Base-by-base conservation (phyloP, 2,329 filamentous ascomycete species). In the Fusarium temperatum region DNA sequence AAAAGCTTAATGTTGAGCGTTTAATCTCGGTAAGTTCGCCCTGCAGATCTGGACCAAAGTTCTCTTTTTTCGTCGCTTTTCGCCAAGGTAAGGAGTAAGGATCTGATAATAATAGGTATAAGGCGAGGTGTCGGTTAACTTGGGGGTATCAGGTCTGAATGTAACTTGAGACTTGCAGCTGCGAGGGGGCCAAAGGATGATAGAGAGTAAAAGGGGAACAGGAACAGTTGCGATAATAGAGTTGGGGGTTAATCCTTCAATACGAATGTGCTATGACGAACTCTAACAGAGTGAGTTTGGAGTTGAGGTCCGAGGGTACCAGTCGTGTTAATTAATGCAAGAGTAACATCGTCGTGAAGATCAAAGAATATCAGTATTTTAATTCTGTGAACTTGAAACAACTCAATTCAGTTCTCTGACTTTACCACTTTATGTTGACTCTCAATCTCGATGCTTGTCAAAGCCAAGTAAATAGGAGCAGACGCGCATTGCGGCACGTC, bases 401-500 rank as follows among this genome's bases (percentile, higher is more conserved):
- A 38, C 18, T 18, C 3, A 51, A 28, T n/a, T n/a, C 24, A n/a
- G 0, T 18, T 14, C 3, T 36, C n/a, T 9, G 13, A 13, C 22
- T 32, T 32, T 11, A 26, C 11, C 17, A 20, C 6, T 38, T 38
- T 22, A 18, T 24, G 9, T 4, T 17, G 32, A 18, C 9, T 5
- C 4, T 28, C 20, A 50, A 58, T 58, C 56, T 51, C 42, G 56
- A 38, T 50, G 30, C 12, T 38, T 15, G 18, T 30, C 6, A 58
- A 20, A 51, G 56, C 56, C 56, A 58, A 50, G 56, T 44, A 50
- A 51, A 51, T 36, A 38, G 32, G 32, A 58, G 26, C 30, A 61
- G 8, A 38, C 38, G 26, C 26, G 35, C 56, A 58, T 36, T 58
- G 30, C n/a, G n/a, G 66, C 64, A 63, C 66, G 66, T 68, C 66